These are phyloP conservation scores for Fusarium sp. DNA, from an alignment of 2,329 filamentous ascomycete genomes.

Conservation along the genomic window DNA sequence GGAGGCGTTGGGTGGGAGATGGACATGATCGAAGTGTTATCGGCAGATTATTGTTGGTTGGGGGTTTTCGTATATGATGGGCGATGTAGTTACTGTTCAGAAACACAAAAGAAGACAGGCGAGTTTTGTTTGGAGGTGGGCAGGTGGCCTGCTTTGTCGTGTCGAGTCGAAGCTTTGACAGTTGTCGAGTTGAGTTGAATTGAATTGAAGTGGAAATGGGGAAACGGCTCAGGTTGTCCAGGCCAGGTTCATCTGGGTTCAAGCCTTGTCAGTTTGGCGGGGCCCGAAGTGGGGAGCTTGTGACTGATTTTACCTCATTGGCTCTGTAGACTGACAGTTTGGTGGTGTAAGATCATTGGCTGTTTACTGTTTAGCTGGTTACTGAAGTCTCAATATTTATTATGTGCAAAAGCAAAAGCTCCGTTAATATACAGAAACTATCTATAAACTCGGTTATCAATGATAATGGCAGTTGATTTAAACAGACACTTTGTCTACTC, in stretches of 20 bases:
- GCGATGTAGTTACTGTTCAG: neutral
- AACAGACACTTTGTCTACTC: too few species aligned
- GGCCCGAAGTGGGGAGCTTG: slow-evolving; percentile 31
- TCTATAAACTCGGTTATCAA: neutral
- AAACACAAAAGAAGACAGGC: too few species aligned
- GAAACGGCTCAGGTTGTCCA: slow-evolving; percentile 35
- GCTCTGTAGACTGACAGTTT: slow-evolving; percentile 1
- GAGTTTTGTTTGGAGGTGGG: neutral
- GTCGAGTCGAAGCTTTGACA: slow-evolving; percentile 23
- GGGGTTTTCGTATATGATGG: neutral
- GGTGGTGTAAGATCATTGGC: slow-evolving; percentile 49
- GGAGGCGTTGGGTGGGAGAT: slow-evolving; percentile 61
- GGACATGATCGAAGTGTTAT: slow-evolving; percentile 47
- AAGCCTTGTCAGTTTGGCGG: slow-evolving; percentile 33
- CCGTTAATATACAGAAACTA: neutral
- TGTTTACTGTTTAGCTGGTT: neutral
- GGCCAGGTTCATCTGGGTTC: slow-evolving; percentile 25
- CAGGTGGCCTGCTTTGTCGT: slow-evolving; percentile 3
- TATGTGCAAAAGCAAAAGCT: neutral
- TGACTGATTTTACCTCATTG: slow-evolving; percentile 22
- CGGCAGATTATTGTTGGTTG: neutral
- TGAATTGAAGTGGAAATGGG: slow-evolving; percentile 28
- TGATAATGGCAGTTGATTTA: neutral
- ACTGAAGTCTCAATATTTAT: neutral
- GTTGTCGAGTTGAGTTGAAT: slow-evolving; percentile 5